These are phyloP conservation scores for Funneliformis geosporum DNA, from an alignment of 192 early-diverging fungal genomes.

Conservation along the genomic window DNA sequence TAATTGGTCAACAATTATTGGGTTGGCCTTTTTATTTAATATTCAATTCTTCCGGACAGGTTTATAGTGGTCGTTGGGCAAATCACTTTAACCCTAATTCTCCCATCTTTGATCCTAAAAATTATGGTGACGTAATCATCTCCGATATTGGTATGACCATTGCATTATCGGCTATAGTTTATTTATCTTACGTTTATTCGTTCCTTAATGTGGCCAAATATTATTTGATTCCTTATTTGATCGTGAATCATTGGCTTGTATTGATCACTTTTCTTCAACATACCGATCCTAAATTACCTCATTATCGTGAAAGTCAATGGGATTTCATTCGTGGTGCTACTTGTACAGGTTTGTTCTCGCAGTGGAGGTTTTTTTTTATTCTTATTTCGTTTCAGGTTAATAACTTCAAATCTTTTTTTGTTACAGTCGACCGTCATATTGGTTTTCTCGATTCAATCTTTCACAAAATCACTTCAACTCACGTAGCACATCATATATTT, in stretches of 20 bases:
- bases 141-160: constrained; percentile 76
- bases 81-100: constrained; percentile 88
- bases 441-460: constrained; percentile 85
- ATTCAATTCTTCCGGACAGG: constrained; percentile 77
- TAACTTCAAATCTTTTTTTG: background rate
- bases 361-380: background rate
- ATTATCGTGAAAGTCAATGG: constrained; percentile 83
- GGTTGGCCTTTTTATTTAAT: constrained; percentile 92
- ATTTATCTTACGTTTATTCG: constrained; percentile 55
- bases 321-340: constrained; percentile 92
- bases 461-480: constrained; percentile 84
- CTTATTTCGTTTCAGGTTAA: background rate
- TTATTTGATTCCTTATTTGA: constrained; percentile 90
- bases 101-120: constrained; percentile 77
- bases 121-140: constrained; percentile 66
- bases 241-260: constrained; percentile 96
- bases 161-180: constrained; percentile 53
- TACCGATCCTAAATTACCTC: constrained; percentile 85
- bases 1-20: constrained; percentile 70
- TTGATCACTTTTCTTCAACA: constrained; percentile 95
- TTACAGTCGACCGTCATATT: constrained; percentile 87
- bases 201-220: constrained; percentile 68
- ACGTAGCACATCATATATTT: constrained; percentile 96
- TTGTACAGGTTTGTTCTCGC: constrained; percentile 39
- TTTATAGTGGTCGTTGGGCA: constrained; percentile 62